Evolutionary conservation across 2,329 filamentous ascomycete genomes (phyloP), one percentile per base, ranked within the genome.

Genomic region (Verticillium zaregamsianum): DNA sequence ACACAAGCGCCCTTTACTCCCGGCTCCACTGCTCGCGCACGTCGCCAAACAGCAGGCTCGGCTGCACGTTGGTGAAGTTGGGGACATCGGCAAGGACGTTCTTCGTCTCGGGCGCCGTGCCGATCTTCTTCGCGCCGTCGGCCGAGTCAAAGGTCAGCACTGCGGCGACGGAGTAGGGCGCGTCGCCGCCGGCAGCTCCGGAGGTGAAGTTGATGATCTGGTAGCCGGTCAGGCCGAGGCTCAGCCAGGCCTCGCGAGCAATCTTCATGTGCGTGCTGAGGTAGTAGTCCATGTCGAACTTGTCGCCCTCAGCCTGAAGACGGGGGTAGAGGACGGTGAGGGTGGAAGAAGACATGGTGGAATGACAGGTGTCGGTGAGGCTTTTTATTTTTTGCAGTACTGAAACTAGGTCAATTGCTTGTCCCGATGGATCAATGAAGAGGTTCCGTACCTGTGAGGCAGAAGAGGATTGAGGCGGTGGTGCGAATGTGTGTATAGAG

Each of bases 211-310:
- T 60, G 25, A 68, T 67, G 49, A 76, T 68, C 57, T 68, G 68
- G 73, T 72, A 76, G 61, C 65, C 65, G 68, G 73, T 73, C 4
- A 83, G 69, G 49, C 81, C 81, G 58, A 71, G 66, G 1, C 68
- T 62, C 1, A 60, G 64, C 79, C 80, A 82, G 31, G 45, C 45
- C n/a, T 52, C n/a, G 9, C 45, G 45, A 8, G 45, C 45, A 52
- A 52, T 52, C 45, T 52, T 23, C 76, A 83, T 79, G 72, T 83
- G 80, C 23, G 64, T 75, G 3, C 67, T 60, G 40, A 81, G 67
- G 68, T 82, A 84, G 74, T 83, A 83, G 37, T 80, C 73, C 65
- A 80, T 70, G 71, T 83, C 70, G 72, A 83, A 83, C 45, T 52
- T 52, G 45, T 52, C 45, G 11, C 63, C 70, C 72, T 40, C 70